These are phyloP conservation scores for Colletotrichum orchidophilum DNA, from an alignment of 2,329 filamentous ascomycete genomes.

Conservation along the genomic window DNA sequence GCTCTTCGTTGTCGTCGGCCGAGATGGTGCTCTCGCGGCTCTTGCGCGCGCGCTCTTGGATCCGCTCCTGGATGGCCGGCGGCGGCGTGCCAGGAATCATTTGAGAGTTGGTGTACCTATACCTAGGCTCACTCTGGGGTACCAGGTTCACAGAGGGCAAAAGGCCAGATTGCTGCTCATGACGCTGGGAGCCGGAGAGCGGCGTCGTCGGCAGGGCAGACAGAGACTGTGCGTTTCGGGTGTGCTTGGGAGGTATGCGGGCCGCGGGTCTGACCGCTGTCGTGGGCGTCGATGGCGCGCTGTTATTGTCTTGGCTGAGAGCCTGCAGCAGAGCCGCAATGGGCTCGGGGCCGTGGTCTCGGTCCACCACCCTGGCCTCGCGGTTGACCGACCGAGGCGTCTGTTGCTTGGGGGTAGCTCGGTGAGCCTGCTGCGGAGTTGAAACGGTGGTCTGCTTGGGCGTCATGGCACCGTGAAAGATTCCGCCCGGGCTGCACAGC, in stretches of 20 bases:
- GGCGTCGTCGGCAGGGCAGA: conserved; percentile 87
- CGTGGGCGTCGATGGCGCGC: conserved; percentile 77
- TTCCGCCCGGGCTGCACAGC: conserved; percentile 78
- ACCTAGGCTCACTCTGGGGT: conserved; percentile 65
- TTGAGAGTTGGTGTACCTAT: conserved; percentile 52
- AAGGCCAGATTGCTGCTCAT: conserved; percentile 58
- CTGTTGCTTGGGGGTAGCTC: conserved; percentile 61
- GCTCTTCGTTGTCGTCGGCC: conserved; percentile 67
- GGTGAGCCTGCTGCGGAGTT: conserved; percentile 55
- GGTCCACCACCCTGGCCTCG: conserved; percentile 50
- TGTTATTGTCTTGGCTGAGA: conserved; percentile 79
- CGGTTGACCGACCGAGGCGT: conserved; percentile 55
- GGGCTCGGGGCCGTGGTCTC: conserved; percentile 66
- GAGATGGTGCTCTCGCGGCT: conserved; percentile 90
- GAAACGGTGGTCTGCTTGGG: conserved; percentile 59
- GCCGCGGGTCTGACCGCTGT: conserved; percentile 54
- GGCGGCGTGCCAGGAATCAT: conserved; percentile 51
- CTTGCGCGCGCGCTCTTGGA: conserved; percentile 65
- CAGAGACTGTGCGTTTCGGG: conserved; percentile 81
- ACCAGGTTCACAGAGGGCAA: conserved; percentile 72
- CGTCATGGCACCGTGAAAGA: conserved; percentile 70
- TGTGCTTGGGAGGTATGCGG: conserved; percentile 69
- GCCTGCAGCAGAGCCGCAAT: conserved; percentile 86
- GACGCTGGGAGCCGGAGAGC: conserved; percentile 57
- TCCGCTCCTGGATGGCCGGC: conserved; percentile 47